Percentiles rank a stretch among this genome's conserved stretches.
phyloP scores from a whole-genome alignment of 345 rosid genomes.

The Abelmoschus esculentus region DNA sequence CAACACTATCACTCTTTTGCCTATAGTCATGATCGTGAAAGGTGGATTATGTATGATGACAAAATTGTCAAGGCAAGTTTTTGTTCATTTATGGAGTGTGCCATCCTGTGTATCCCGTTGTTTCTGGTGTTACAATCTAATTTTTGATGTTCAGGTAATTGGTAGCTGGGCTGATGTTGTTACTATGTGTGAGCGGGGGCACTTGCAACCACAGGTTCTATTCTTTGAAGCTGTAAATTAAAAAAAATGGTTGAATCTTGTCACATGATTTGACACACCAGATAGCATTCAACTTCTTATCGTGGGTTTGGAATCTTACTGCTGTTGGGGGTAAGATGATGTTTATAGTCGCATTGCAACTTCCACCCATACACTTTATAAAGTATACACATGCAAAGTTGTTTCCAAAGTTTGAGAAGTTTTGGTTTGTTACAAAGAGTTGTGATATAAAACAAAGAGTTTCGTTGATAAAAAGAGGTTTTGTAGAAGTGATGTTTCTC shows the following conservation, averaged over 20 bases:
- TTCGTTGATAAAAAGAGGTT: constrained; percentile 8
- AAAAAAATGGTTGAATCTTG: constrained; percentile 19
- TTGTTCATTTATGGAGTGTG: neutral
- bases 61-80: constrained; percentile 75
- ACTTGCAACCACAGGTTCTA: constrained; percentile 92
- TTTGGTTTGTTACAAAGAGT: constrained; percentile 14
- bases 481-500: neutral
- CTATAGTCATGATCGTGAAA: constrained; percentile 56
- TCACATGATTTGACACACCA: constrained; percentile 18
- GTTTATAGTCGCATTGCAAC: constrained; percentile 17
- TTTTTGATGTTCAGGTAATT: constrained; percentile 44
- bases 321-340: constrained; percentile 13
- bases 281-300: constrained; percentile 10
- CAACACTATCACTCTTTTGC: constrained; percentile 98
- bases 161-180: constrained; percentile 88
- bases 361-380: constrained; percentile 17
- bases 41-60: constrained; percentile 96
- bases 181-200: constrained; percentile 77
- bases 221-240: constrained; percentile 70
- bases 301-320: constrained; percentile 10
- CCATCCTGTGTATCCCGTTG: neutral
- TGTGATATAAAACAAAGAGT: neutral
- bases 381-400: constrained; percentile 10
- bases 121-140: constrained; percentile 12
- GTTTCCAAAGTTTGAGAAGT: constrained; percentile 7